Evolutionary conservation across 768 basidiomycete species (phyloP).

Genomic region (Omphalotus guepiniiformis): DNA sequence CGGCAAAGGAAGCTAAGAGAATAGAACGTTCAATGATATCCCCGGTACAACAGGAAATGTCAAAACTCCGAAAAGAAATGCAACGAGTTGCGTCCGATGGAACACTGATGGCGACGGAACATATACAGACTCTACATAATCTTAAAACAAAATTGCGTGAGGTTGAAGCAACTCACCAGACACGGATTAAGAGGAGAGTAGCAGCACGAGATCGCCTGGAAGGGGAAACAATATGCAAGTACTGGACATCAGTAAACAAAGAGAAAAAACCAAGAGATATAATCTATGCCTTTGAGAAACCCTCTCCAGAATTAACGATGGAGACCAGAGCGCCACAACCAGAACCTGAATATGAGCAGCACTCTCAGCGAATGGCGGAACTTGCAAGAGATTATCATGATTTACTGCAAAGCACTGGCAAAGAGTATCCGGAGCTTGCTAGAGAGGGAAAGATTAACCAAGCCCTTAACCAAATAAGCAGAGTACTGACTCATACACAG

Average conservation of each 20-base stretch:
- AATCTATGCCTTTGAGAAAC: conserved; percentile 11
- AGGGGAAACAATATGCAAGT: conserved; percentile 13
- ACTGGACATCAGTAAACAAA: conserved; percentile 14
- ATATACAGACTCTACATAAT: background rate
- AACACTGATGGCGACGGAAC: background rate
- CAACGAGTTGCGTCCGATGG: background rate
- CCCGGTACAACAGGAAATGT: background rate
- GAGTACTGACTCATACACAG: too few species aligned
- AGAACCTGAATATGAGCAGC: conserved; percentile 12
- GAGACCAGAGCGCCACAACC: background rate
- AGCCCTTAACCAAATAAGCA: too few species aligned
- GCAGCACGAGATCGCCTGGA: conserved; percentile 7
- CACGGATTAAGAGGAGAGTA: background rate
- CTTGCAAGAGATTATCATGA: conserved; percentile 25
- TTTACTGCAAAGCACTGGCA: conserved; percentile 21
- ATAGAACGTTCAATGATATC: conserved; percentile 9
- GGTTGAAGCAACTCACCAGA: conserved; percentile 10
- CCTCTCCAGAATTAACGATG: background rate
- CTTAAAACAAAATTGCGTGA: conserved; percentile 1
- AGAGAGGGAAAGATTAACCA: too few species aligned
- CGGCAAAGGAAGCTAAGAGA: conserved; percentile 5
- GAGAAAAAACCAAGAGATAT: conserved; percentile 11
- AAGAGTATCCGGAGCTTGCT: background rate
- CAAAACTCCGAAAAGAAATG: background rate
- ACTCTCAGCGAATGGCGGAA: conserved; percentile 27